Evolutionary conservation across 208 protist genomes (phyloP).

Genomic region (Phytomonas francai): DNA sequence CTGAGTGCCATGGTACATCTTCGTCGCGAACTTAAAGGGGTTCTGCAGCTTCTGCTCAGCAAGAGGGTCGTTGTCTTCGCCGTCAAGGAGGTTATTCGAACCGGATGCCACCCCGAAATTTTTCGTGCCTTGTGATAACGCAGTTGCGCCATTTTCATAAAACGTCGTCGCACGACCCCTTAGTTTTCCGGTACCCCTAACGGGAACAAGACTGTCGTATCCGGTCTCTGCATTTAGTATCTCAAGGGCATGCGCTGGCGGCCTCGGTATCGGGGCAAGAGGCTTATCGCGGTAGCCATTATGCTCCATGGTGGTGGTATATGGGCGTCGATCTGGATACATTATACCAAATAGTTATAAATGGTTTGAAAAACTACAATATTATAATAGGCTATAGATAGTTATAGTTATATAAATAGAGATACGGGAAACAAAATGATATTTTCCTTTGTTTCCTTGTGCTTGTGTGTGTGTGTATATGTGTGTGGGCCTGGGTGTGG

Average conservation of each 20-base stretch:
- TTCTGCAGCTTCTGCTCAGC: constrained; percentile 22
- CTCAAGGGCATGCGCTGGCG: constrained; percentile 41
- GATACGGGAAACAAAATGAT: not conserved
- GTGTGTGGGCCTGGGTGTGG: not conserved
- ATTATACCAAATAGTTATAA: not conserved
- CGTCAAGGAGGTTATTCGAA: not conserved
- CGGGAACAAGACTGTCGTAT: constrained; percentile 27
- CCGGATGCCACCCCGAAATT: too few species aligned
- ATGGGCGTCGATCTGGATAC: constrained; percentile 68
- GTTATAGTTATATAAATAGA: constrained; percentile 7
- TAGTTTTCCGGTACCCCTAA: too few species aligned
- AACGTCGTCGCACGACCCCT: too few species aligned
- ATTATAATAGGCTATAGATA: not conserved
- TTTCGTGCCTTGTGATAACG: too few species aligned
- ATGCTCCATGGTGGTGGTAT: constrained; percentile 46
- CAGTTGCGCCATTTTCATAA: too few species aligned
- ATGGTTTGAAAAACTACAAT: too few species aligned
- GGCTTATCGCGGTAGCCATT: constrained; percentile 60
- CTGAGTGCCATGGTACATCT: constrained; percentile 70
- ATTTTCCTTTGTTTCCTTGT: not conserved
- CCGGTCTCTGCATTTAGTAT: constrained; percentile 49
- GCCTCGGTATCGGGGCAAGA: constrained; percentile 17
- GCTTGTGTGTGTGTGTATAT: not conserved
- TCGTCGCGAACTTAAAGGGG: constrained; percentile 40
- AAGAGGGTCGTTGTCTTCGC: constrained; percentile 23